These are phyloP conservation scores for baker's yeast (Saccharomyces cerevisiae) DNA, from an alignment of 805 yeast species.

Conservation along the genomic window DNA sequence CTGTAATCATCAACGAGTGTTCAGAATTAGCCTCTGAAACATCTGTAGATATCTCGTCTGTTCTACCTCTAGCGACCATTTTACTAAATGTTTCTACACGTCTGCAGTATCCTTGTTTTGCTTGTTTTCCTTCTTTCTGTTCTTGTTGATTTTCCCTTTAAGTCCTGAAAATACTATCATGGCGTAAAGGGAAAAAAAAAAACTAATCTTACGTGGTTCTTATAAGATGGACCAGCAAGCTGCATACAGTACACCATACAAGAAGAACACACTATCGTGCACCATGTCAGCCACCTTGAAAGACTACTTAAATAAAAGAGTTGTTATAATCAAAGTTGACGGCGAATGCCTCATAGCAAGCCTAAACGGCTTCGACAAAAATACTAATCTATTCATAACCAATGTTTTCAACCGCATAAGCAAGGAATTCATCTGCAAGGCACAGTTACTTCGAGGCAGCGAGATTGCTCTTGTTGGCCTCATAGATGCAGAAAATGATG, in stretches of 20 bases:
- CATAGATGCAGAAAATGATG: slow-evolving; percentile 7
- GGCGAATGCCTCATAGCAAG: slow-evolving; percentile 44
- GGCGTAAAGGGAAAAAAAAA: background rate
- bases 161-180: background rate
- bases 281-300: slow-evolving; percentile 29
- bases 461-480: slow-evolving; percentile 28
- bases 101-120: background rate
- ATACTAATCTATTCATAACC: slow-evolving; percentile 51
- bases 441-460: slow-evolving; percentile 26
- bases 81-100: background rate
- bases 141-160: background rate
- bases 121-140: background rate
- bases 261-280: background rate
- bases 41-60: slow-evolving; percentile 4
- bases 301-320: slow-evolving; percentile 34
- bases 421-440: slow-evolving; percentile 16
- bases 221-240: background rate
- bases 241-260: background rate
- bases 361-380: slow-evolving; percentile 55
- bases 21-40: background rate
- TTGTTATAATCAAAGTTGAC: slow-evolving; percentile 49
- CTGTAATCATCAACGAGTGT: background rate
- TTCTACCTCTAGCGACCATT: background rate
- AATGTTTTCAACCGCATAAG: slow-evolving; percentile 44
- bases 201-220: background rate